Percentiles rank a stretch among this genome's conserved stretches.
Evolutionary conservation across 1,139 yeast species (phyloP).

Genomic region (Pichia kudriavzevii): DNA sequence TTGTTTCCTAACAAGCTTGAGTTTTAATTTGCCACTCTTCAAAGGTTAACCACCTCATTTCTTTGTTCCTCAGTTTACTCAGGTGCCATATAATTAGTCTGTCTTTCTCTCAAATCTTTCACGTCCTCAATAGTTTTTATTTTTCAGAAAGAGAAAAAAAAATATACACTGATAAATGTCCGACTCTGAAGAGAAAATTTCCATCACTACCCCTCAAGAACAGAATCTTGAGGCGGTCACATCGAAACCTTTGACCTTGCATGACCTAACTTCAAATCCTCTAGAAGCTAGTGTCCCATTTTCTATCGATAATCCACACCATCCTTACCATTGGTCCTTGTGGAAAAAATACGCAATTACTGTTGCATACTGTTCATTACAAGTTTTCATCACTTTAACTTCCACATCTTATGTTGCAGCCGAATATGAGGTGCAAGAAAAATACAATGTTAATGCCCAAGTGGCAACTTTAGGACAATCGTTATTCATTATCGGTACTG

Average conservation of each 20-base stretch:
- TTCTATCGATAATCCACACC: conserved; percentile 24
- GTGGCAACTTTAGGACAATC: conserved; percentile 29
- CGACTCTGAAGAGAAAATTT: conserved; percentile 12
- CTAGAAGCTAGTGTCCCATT: conserved; percentile 24
- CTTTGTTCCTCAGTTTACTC: too few relatives aligned
- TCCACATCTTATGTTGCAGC: conserved; percentile 28
- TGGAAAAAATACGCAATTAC: conserved; percentile 21
- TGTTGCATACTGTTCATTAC: conserved; percentile 23
- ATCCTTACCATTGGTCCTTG: conserved; percentile 27
- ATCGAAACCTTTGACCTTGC: conserved; percentile 20
- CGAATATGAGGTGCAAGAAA: conserved; percentile 23
- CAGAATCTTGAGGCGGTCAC: conserved; percentile 5
- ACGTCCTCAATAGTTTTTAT: background rate
- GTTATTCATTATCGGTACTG: conserved; percentile 29
- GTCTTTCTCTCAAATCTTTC: background rate
- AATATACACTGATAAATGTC: conserved; percentile 9
- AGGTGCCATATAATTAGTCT: too few relatives aligned
- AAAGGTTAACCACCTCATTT: too few relatives aligned
- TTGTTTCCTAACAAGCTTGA: too few relatives aligned
- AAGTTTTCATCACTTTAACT: conserved; percentile 26
- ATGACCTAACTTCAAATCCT: conserved; percentile 22
- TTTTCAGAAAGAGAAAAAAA: too few relatives aligned
- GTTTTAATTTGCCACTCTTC: too few relatives aligned
- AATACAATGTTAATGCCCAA: conserved; percentile 22
- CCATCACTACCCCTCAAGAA: conserved; percentile 2